Base-by-base conservation (phyloP, 148 eudicot species). In the Rhododendron ferrugineum region DNA sequence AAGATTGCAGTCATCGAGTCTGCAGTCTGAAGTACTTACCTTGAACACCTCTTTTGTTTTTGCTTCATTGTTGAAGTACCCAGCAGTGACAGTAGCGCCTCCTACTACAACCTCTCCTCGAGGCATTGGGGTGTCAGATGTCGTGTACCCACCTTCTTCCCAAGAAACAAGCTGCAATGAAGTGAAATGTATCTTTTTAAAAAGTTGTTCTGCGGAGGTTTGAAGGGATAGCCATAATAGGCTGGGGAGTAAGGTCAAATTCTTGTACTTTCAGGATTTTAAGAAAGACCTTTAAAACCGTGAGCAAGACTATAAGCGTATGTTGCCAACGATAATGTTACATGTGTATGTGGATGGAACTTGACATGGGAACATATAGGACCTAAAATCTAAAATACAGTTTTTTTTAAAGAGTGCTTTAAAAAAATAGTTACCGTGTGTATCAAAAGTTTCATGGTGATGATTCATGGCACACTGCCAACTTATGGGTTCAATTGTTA, bases 61-160 rank as follows among this genome's bases (percentile, higher is more conserved):
- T 30, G 89, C 95, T 7, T 90, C 93, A 80, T 93, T 94, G 82
- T 93, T 91, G 82, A 93, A 96, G 89, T 96, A 96, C 80, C 99
- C 99, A 91, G 90, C 87, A 40, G 96, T 96, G 82, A 96, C 92
- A 77, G 95, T 93, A 86, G 54, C 84, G n/a, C 99, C 99, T 86
- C 99, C 99, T 85, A 96, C 85, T 78, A 95, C 94, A 68, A 96
- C 90, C 90, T 96, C 99, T 87, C 99, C 99, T 80, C 98, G 91
- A 36, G 99, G 94, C 98, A 96, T 91, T 30, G 99, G 99, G 88
- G 92, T 93, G 91, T 96, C 99, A 22, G 93, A 87, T 88, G 79
- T 88, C 56, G 44, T 89, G 88, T 96, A 96, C 54, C 98, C 98
- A 86, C 99, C 99, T 89, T 94, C 96, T 85, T 95, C 97, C 99